Conservation (phyloP, 2,329 filamentous ascomycete genomes). For the Raffaelea ambrosiae region DNA sequence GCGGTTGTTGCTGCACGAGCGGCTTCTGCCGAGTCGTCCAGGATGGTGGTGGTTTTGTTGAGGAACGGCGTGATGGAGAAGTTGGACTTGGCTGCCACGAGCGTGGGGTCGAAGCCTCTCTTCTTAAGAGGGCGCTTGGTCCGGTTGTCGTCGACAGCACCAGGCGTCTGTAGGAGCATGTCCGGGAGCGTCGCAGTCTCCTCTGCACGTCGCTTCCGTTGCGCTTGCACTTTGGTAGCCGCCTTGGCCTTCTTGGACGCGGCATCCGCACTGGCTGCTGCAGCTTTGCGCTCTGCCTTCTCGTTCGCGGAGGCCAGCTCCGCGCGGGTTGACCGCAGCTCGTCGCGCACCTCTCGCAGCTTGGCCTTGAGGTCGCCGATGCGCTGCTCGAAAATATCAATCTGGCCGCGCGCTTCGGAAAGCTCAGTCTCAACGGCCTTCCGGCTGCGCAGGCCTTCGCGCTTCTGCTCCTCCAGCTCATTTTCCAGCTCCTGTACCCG, state of each 20-base stretch:
- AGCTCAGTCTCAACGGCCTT: slow-evolving; percentile 44
- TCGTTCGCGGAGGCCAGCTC: slow-evolving; percentile 30
- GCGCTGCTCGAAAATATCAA: slow-evolving; percentile 60
- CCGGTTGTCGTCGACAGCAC: slow-evolving; percentile 18
- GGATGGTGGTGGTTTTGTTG: slow-evolving; percentile 53
- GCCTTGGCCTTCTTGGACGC: slow-evolving; percentile 7
- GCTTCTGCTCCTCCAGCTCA: slow-evolving; percentile 29
- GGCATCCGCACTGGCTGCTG: too few species aligned
- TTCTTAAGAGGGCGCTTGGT: slow-evolving; percentile 43
- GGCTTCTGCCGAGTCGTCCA: slow-evolving; percentile 24
- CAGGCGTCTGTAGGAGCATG: slow-evolving; percentile 38
- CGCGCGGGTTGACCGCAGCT: slow-evolving; percentile 55
- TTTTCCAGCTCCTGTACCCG: slow-evolving; percentile 27
- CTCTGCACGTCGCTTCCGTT: slow-evolving; percentile 36
- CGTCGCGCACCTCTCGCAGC: slow-evolving; percentile 59
- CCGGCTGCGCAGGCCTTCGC: slow-evolving; percentile 35
- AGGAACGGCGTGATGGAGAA: slow-evolving; percentile 95
- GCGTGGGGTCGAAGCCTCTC: slow-evolving; percentile 45
- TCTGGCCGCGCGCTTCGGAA: slow-evolving; percentile 53
- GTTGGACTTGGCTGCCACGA: slow-evolving; percentile 75
- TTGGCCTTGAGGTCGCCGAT: slow-evolving; percentile 62
- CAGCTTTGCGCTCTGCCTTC: slow-evolving; percentile 24
- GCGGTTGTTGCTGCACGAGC: too few species aligned
- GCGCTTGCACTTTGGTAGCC: slow-evolving; percentile 19
- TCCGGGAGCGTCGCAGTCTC: slow-evolving; percentile 35